Percentiles rank a stretch among this genome's conserved stretches.
phyloP scores from a whole-genome alignment of 805 yeast species.

The Ogataea kodamae region DNA sequence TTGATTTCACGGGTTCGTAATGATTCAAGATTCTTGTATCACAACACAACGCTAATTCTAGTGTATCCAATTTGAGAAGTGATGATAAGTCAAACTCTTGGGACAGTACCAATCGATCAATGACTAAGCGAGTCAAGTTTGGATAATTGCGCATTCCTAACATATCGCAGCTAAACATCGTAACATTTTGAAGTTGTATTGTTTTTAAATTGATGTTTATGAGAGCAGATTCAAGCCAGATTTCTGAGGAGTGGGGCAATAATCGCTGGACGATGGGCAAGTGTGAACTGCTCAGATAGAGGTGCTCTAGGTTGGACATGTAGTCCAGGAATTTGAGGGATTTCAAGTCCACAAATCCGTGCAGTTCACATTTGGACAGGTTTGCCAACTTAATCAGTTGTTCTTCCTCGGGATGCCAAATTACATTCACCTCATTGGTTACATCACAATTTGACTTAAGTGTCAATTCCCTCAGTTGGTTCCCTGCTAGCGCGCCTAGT shows the following conservation, averaged over 20 bases:
- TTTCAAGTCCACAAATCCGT: constrained; percentile 9
- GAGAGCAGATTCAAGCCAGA: background rate
- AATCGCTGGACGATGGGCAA: constrained; percentile 11
- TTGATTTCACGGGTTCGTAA: background rate
- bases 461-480: constrained; percentile 3
- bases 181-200: constrained; percentile 2
- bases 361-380: constrained; percentile 3
- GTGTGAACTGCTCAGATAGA: constrained; percentile 7
- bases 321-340: constrained; percentile 8
- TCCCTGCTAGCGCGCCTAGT: constrained; percentile 1
- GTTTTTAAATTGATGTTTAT: constrained; percentile 2
- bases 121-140: constrained; percentile 1
- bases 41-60: constrained; percentile 10
- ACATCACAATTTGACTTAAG: constrained; percentile 10
- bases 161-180: constrained; percentile 7
- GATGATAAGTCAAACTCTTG: constrained; percentile 1
- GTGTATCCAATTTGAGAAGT: background rate
- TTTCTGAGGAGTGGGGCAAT: constrained; percentile 1
- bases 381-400: constrained; percentile 3
- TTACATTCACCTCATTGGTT: constrained; percentile 11
- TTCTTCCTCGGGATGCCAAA: constrained; percentile 10
- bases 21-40: constrained; percentile 3
- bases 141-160: constrained; percentile 4
- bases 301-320: constrained; percentile 3
- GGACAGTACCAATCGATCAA: constrained; percentile 3